A percentile compares a stretch with the other conserved stretches of the same genome.
These are phyloP conservation scores for Massospora cicadina DNA, from an alignment of 371 early-diverging fungal genomes.

Conservation along the genomic window DNA sequence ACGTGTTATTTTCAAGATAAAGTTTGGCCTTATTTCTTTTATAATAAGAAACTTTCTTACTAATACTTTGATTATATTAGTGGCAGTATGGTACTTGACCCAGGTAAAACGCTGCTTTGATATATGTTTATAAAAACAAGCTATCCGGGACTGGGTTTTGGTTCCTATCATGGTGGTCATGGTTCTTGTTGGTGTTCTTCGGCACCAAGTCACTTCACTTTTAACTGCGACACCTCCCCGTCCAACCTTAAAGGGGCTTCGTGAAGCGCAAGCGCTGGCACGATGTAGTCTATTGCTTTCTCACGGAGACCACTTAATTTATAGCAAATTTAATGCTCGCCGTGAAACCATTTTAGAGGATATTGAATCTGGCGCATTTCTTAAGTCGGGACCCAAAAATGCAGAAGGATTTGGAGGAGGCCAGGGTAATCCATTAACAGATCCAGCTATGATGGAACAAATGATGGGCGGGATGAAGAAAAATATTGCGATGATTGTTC, in stretches of 20 bases:
- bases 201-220: constrained; percentile 79
- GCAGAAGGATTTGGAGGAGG: too few species aligned
- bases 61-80: not conserved
- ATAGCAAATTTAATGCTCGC: constrained; percentile 48
- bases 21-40: not conserved
- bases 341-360: constrained; percentile 47
- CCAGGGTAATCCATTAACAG: constrained; percentile 64
- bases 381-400: constrained; percentile 43
- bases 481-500: constrained; percentile 86
- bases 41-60: not conserved
- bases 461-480: constrained; percentile 97
- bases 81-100: constrained; percentile 9
- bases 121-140: constrained; percentile 17
- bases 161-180: constrained; percentile 92
- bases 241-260: constrained; percentile 49
- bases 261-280: constrained; percentile 62
- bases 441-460: constrained; percentile 81
- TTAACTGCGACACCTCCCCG: constrained; percentile 60
- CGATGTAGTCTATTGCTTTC: constrained; percentile 50
- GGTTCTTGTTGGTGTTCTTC: constrained; percentile 82
- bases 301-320: constrained; percentile 46
- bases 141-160: constrained; percentile 84
- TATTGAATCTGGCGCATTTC: constrained; percentile 61
- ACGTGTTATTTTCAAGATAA: not conserved
- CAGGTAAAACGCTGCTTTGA: not conserved